Evolutionary conservation across 768 basidiomycete species (phyloP), one percentile per base, ranked within the genome.

Genomic region (Kwoniella newhampshirensis): DNA sequence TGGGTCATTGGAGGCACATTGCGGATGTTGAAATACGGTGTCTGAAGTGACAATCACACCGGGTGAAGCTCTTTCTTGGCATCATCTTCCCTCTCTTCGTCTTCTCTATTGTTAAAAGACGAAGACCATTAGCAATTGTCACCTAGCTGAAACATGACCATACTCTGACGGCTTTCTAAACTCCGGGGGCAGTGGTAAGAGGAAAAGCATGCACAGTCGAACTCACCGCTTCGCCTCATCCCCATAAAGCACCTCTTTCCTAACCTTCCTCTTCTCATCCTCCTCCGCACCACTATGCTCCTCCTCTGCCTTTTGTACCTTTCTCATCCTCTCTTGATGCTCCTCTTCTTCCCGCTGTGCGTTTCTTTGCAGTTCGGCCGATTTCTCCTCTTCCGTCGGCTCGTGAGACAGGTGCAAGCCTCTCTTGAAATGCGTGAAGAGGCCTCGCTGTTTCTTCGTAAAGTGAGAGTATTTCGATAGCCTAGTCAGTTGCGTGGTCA

Each of bases 371-470:
- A 65, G 48, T 41, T 64, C 50, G 2, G 41, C 62, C 2, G 66
- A 66, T 49, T 70, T 70, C 46, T 69, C 68, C 37, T 56, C 37
- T 45, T 73, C 71, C 1, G 63, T 65, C 28, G 53, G 50, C 30
- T 73, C 66, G 35, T 63, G 60, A 6, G 59, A 59, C 8, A 69
- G 28, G 32, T 62, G 54, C 23, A 73, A 41, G 13, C 50, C 50
- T 1, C 41, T 39, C 40, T 63, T 63, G 21, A 73, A 36, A 13
- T 56, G 52, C 2, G 52, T 20, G 2, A 51, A 27, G 23, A 73
- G 30, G 17, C 52, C 28, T 37, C 66, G 63, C 51, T 67, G 50
- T 4, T 45, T 47, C 45, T 70, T 70, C 18, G 63, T 64, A 9
- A 59, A 21, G 8, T 40, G 44, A 27, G 61, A 43, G 48, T 67